A percentile compares a stretch with the other conserved stretches of the same genome.
Evolutionary conservation across 768 basidiomycete species (phyloP).

Genomic region (Strobilomyces dryophilus): DNA sequence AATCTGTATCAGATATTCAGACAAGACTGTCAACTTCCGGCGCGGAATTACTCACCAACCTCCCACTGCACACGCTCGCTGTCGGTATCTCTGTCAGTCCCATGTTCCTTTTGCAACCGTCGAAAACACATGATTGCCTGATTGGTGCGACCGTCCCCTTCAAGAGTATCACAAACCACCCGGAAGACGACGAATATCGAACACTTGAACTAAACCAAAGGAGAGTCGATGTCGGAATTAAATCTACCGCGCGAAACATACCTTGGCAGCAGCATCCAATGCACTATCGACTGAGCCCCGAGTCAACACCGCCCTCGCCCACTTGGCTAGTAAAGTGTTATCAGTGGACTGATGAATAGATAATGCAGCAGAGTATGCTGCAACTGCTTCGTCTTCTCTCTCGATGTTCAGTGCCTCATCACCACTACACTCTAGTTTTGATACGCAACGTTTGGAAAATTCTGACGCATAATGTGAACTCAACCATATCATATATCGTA

Average conservation of each 20-base stretch:
- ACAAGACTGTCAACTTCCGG: background rate
- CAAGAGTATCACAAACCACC: background rate
- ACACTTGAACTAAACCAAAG: background rate
- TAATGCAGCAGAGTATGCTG: background rate
- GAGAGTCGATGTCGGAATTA: background rate
- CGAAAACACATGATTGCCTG: constrained; percentile 5
- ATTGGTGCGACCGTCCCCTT: background rate
- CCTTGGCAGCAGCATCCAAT: background rate
- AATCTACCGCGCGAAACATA: background rate
- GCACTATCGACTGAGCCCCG: background rate
- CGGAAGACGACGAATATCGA: background rate
- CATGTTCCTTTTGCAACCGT: background rate
- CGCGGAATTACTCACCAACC: background rate
- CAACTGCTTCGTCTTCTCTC: background rate
- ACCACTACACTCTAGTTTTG: background rate
- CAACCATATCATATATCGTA: background rate
- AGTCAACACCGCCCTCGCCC: too few relatives aligned
- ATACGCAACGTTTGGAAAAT: background rate
- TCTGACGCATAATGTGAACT: background rate
- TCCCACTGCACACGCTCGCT: constrained; percentile 1
- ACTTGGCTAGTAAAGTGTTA: background rate
- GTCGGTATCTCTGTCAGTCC: background rate
- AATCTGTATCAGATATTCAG: background rate
- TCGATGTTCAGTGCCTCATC: background rate
- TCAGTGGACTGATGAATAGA: background rate